Percentiles rank a stretch among this genome's conserved stretches.
Conservation (phyloP, 1,139 yeast species). For the Casaregolazyma lundiana region DNA sequence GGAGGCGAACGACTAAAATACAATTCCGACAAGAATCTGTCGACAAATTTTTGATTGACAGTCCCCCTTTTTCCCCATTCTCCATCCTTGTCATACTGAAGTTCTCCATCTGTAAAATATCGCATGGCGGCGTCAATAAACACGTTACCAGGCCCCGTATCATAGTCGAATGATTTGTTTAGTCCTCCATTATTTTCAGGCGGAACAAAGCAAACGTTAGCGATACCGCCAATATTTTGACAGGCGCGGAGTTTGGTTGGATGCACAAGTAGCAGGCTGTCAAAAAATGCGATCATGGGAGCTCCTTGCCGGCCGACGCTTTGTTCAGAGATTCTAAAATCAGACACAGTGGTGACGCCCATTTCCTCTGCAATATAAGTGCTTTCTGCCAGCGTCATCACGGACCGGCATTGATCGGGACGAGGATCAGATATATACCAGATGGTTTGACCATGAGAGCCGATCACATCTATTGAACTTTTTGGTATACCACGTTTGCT, state of each 20-base stretch:
- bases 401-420: slow-evolving; percentile 18
- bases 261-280: slow-evolving; percentile 19
- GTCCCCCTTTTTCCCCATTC: slow-evolving; percentile 19
- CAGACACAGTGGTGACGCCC: slow-evolving; percentile 19
- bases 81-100: slow-evolving; percentile 20
- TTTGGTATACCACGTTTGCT: slow-evolving; percentile 15
- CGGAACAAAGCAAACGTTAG: slow-evolving; percentile 19
- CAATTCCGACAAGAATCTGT: slow-evolving; percentile 16
- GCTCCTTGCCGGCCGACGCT: slow-evolving; percentile 24
- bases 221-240: slow-evolving; percentile 23
- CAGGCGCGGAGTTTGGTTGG: slow-evolving; percentile 19
- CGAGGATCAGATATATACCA: slow-evolving; percentile 22
- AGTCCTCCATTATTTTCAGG: slow-evolving; percentile 20
- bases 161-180: slow-evolving; percentile 20
- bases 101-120: slow-evolving; percentile 15
- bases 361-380: slow-evolving; percentile 17
- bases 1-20: slow-evolving; percentile 18
- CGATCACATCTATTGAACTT: slow-evolving; percentile 17
- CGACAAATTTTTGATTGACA: slow-evolving; percentile 18
- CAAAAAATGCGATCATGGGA: slow-evolving; percentile 22
- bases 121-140: slow-evolving; percentile 23
- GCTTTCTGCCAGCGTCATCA: slow-evolving; percentile 21
- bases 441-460: slow-evolving; percentile 23
- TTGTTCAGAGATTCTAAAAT: slow-evolving; percentile 22
- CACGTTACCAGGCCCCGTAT: slow-evolving; percentile 21